Evolutionary conservation across 768 basidiomycete species (phyloP), one percentile per base, ranked within the genome.

Genomic region (Paxillus involutus): DNA sequence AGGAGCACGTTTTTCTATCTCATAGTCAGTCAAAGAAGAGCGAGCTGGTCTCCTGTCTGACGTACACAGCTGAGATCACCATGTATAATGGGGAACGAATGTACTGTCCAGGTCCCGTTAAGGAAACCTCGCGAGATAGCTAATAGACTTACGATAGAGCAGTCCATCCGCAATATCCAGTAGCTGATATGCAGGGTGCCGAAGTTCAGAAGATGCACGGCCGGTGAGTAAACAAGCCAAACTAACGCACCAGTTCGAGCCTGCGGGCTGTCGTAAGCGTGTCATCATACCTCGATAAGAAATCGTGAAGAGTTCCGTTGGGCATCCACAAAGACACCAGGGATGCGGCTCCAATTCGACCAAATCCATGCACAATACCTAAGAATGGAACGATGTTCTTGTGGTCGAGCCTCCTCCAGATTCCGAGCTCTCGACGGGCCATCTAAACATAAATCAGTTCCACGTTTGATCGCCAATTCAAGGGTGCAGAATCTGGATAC

Each of bases 281-380:
- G 11, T 10, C 6, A 6, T 55, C 36, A 8, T 51, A 10, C 11
- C 37, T 59, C 0, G 13, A 21, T 7, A 71, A 36, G 41, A 70
- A 67, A 2, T 19, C 26, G 4, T 52, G 60, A 12, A 72, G 53
- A 0, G 59, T 61, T 8, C 56, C 65, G 26, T 69, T 67, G 0
- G 64, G 61, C 56, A 69, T 59, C 71, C 71, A 72, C 3, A 61
- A 61, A 4, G 66, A 69, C 6, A 72, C 69, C 59, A 72, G 52
- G 1, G 69, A 68, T 35, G 53, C 52, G 12, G 59, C 6, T 8
- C 24, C 61, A 2, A 16, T 41, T 44, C 61, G 59, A 11, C 68
- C 70, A 53, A 71, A 72, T 3, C 62, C 65, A 3, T 55, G 47
- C 5, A 58, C 57, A 13, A 63, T 52, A 8, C 70, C 70, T 14